phyloP scores from a whole-genome alignment of 23 red algal species.

The Gracilaria domingensis region DNA sequence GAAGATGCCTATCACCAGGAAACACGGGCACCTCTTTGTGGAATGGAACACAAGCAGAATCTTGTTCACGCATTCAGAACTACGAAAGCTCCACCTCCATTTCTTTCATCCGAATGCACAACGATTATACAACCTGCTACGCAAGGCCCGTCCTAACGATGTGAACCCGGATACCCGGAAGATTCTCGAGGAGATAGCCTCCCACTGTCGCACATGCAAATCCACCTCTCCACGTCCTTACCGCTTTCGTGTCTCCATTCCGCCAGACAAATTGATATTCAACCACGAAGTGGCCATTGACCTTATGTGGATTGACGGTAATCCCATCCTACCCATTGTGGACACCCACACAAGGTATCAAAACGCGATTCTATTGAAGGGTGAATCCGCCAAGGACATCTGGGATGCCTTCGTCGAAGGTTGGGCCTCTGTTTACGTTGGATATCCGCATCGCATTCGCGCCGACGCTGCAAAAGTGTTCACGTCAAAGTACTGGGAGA shows the following conservation, averaged over 20 bases:
- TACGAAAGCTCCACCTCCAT: constrained; percentile 3
- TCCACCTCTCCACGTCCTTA: not conserved
- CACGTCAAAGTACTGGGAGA: constrained; percentile 22
- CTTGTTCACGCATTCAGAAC: not conserved
- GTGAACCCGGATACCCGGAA: constrained; percentile 6
- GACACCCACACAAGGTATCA: constrained; percentile 8
- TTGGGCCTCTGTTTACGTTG: constrained; percentile 30
- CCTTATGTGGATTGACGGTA: constrained; percentile 6
- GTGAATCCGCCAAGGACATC: not conserved
- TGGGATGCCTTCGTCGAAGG: constrained; percentile 23
- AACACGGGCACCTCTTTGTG: constrained; percentile 8
- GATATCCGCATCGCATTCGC: constrained; percentile 1
- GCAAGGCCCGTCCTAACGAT: not conserved
- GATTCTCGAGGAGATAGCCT: constrained; percentile 21
- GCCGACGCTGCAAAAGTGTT: constrained; percentile 11
- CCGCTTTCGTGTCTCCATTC: constrained; percentile 18
- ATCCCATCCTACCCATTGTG: constrained; percentile 23
- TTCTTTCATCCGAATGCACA: constrained; percentile 25
- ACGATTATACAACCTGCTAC: constrained; percentile 16
- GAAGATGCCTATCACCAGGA: not conserved
- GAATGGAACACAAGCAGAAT: too few species aligned
- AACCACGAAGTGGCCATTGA: constrained; percentile 52
- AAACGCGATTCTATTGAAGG: not conserved
- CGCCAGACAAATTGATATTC: not conserved
- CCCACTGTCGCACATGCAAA: constrained; percentile 1